Evolutionary conservation across 345 rosid species (phyloP).

Genomic region (Arabis alpina): DNA sequence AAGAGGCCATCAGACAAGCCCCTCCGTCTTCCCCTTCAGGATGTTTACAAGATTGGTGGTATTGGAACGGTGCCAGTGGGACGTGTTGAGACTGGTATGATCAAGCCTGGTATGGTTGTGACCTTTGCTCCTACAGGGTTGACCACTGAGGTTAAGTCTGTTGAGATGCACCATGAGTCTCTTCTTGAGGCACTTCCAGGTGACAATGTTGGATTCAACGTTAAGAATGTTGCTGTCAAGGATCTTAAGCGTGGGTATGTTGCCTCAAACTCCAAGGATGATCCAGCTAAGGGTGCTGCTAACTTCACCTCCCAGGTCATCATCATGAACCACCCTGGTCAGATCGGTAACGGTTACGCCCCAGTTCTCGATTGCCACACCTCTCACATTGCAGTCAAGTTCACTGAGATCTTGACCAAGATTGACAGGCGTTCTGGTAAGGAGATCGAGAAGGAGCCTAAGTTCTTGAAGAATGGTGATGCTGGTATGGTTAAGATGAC

Average conservation of each 20-base stretch:
- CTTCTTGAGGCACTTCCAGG: constrained; percentile 79
- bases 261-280: constrained; percentile 90
- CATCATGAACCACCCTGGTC: constrained; percentile 72
- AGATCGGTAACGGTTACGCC: constrained; percentile 62
- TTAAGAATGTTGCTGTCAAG: constrained; percentile 81
- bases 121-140: constrained; percentile 75
- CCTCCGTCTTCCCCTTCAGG: constrained; percentile 63
- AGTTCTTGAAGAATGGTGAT: constrained; percentile 71
- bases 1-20: constrained; percentile 48
- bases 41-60: constrained; percentile 67
- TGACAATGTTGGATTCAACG: constrained; percentile 81
- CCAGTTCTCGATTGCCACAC: constrained; percentile 66
- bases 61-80: constrained; percentile 66
- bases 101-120: constrained; percentile 78
- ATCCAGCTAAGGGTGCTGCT: constrained; percentile 78
- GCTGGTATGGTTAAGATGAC: constrained; percentile 67
- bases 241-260: constrained; percentile 84
- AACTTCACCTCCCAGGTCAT: constrained; percentile 70
- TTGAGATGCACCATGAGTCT: constrained; percentile 93
- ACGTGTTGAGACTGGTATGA: constrained; percentile 56
- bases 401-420: constrained; percentile 62
- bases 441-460: constrained; percentile 73
- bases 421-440: constrained; percentile 70
- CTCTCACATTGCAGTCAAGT: constrained; percentile 64
- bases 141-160: constrained; percentile 86